phyloP scores from a whole-genome alignment of 805 yeast genomes.

The Hemisphaericaspora nanyangensis region DNA sequence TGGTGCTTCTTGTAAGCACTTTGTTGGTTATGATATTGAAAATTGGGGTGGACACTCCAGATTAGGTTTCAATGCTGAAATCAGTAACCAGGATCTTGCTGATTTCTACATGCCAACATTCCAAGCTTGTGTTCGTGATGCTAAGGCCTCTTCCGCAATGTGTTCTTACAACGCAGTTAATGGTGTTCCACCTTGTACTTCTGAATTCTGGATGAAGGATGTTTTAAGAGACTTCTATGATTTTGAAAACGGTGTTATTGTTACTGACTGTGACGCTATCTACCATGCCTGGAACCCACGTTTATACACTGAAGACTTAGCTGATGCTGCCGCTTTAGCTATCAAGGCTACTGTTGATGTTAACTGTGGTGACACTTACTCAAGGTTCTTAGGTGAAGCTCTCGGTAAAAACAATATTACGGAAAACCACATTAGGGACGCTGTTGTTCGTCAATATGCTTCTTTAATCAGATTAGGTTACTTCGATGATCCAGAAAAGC shows the following conservation, averaged over 20 bases:
- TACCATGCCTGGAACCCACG: constrained; percentile 6
- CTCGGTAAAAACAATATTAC: constrained; percentile 2
- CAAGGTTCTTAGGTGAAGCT: constrained; percentile 2
- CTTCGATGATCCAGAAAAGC: constrained; percentile 1
- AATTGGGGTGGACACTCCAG: constrained; percentile 7
- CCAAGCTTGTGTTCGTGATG: constrained; percentile 9
- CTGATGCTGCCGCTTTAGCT: constrained; percentile 5
- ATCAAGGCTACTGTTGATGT: constrained; percentile 6
- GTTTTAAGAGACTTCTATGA: constrained; percentile 5
- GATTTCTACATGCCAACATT: constrained; percentile 6
- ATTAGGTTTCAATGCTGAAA: constrained; percentile 6
- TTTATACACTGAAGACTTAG: constrained; percentile 1
- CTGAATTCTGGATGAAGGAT: constrained; percentile 3
- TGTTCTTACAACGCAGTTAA: constrained; percentile 7
- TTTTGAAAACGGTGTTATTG: constrained; percentile 1
- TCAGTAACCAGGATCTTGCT: constrained; percentile 8
- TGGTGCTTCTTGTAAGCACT: constrained; percentile 9
- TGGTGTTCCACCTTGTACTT: constrained; percentile 7
- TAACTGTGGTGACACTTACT: constrained; percentile 7
- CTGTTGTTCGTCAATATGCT: constrained; percentile 5
- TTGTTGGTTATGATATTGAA: constrained; percentile 8
- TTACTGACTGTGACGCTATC: constrained; percentile 6
- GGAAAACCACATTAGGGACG: constrained; percentile 2
- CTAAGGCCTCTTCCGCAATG: constrained; percentile 7
- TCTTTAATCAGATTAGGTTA: constrained; percentile 6